Conservation (phyloP, 352 stramenopile species). For the Phytophthora chlamydospora region DNA sequence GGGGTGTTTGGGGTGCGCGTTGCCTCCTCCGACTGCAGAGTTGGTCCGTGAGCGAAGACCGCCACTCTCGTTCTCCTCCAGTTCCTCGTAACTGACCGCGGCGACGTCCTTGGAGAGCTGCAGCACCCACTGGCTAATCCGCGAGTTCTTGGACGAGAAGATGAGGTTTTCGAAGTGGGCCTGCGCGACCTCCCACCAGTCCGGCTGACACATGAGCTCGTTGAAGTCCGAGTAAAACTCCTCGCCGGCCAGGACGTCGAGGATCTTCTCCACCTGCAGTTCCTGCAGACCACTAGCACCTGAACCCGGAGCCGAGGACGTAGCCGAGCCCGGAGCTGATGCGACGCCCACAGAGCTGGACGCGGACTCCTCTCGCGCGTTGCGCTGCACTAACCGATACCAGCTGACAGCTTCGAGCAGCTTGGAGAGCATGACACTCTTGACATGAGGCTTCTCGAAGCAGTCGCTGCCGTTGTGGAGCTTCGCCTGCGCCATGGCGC, state of each 20-base stretch:
- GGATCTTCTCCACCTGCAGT: conserved; percentile 75
- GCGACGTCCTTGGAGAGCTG: conserved; percentile 74
- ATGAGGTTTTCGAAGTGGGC: conserved; percentile 89
- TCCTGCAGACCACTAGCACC: conserved; percentile 55
- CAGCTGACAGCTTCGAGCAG: conserved; percentile 84
- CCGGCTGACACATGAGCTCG: conserved; percentile 73
- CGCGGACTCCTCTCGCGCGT: conserved; percentile 66
- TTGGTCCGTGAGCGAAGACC: conserved; percentile 19
- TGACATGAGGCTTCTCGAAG: conserved; percentile 62
- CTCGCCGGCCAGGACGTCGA: conserved; percentile 75
- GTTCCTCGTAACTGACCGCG: conserved; percentile 55
- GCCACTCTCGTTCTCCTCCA: conserved; percentile 49
- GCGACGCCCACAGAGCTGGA: conserved; percentile 47
- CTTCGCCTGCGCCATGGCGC: conserved; percentile 57
- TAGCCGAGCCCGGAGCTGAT: conserved; percentile 25
- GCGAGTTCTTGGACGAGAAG: conserved; percentile 69
- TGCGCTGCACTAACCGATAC: conserved; percentile 86
- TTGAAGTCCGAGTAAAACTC: conserved; percentile 87
- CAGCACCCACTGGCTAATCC: conserved; percentile 72
- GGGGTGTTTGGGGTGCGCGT: conserved; percentile 4
- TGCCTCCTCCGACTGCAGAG: conserved; percentile 10
- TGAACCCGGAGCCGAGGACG: conserved; percentile 37
- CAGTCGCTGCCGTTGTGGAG: conserved; percentile 69
- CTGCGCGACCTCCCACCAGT: conserved; percentile 88
- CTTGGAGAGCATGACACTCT: conserved; percentile 72